phyloP scores from a whole-genome alignment of 345 rosid species.

The sweet orange (Citrus sinensis) region DVS_A1.0 CM039165.1:11923001-11923500 shows the following conservation, averaged over 20 bases:
- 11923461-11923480: constrained; percentile 18
- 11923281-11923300: no score
- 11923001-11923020: not conserved
- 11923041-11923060: no score
- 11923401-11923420: not conserved
- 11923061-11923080: no score
- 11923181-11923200: not conserved
- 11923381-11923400: not conserved
- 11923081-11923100: no score
- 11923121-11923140: not conserved
- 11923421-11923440: constrained; percentile 21
- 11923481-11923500: not conserved
- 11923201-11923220: no score
- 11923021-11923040: no score
- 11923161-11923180: not conserved
- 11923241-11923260: not conserved
- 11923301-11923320: no score
- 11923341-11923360: no score
- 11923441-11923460: constrained; percentile 37
- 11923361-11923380: not conserved
- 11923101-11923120: no score
- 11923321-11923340: no score
- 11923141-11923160: not conserved
- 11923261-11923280: no score
- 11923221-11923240: not conserved